Evolutionary conservation across 306 rosid genomes (phyloP).

Genomic region (Clitoria ternatea): DNA sequence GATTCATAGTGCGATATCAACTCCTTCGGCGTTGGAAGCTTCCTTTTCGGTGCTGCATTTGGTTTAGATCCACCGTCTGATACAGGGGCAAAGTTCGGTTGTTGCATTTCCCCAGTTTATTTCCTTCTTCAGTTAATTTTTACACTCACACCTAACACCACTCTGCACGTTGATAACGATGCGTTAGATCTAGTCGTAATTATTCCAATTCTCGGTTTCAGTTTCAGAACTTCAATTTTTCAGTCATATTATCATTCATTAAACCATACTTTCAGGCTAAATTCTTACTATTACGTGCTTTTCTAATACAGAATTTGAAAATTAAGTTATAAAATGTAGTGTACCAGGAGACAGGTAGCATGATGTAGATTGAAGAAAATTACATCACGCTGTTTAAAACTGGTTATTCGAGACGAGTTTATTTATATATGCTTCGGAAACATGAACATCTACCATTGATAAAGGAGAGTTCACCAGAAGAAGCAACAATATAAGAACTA

Average conservation of each 20-base stretch:
- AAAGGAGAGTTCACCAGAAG: slow-evolving; percentile 65
- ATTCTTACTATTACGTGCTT: too few relatives aligned
- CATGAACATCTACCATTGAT: slow-evolving; percentile 57
- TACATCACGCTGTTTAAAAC: slow-evolving; percentile 72
- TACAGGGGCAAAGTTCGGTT: too few relatives aligned
- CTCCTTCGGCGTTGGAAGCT: slow-evolving; percentile 56
- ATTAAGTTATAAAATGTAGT: slow-evolving; percentile 11
- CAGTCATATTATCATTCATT: too few relatives aligned
- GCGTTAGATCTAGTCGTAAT: not conserved
- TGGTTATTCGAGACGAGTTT: slow-evolving; percentile 28
- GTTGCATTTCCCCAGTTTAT: slow-evolving; percentile 23
- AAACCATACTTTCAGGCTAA: too few relatives aligned
- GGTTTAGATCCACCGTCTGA: too few relatives aligned
- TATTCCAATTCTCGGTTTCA: not conserved
- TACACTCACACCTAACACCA: not conserved
- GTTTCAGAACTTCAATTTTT: not conserved
- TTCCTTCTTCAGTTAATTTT: too few relatives aligned
- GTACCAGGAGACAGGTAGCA: slow-evolving; percentile 95
- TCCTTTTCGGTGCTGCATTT: slow-evolving; percentile 24
- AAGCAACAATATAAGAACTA: slow-evolving; percentile 46
- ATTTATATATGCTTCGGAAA: slow-evolving; percentile 78
- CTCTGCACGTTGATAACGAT: not conserved
- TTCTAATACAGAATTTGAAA: too few relatives aligned
- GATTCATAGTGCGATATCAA: slow-evolving; percentile 78
- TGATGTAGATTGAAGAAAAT: slow-evolving; percentile 28